These are phyloP conservation scores for Aspergillus jensenii DNA, from an alignment of 2,329 filamentous ascomycete genomes.

Conservation along the genomic window DNA sequence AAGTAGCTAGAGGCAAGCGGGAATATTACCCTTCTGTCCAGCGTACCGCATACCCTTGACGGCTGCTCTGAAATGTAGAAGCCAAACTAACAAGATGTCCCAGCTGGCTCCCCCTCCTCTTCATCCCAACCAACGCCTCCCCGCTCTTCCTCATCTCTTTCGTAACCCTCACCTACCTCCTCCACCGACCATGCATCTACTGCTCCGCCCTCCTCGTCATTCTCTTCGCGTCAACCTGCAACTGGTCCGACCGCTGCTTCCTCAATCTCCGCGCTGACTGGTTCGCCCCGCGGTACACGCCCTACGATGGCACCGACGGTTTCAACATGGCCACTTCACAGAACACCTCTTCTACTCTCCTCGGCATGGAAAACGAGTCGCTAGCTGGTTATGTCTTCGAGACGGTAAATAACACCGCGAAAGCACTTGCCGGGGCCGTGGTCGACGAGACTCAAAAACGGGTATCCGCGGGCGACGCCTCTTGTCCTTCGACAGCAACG, in stretches of 20 bases:
- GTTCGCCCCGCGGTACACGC: conserved; percentile 75
- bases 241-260: conserved; percentile 87
- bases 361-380: conserved; percentile 33
- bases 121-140: conserved; percentile 82
- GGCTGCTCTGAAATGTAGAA: too few relatives aligned
- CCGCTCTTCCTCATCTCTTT: conserved; percentile 84
- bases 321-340: conserved; percentile 9
- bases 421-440: conserved; percentile 65
- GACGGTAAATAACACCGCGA: conserved; percentile 67
- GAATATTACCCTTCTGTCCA: too few relatives aligned
- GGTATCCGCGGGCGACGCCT: conserved; percentile 15
- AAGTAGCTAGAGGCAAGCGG: conserved; percentile 20
- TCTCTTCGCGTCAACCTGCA: conserved; percentile 86
- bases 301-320: conserved; percentile 21
- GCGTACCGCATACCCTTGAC: not conserved
- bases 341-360: conserved; percentile 15
- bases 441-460: conserved; percentile 58
- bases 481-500: conserved; percentile 3
- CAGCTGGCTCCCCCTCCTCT: conserved; percentile 83
- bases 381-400: conserved; percentile 41
- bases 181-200: conserved; percentile 96
- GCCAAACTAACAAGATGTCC: conserved; percentile 2
- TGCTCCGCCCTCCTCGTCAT: conserved; percentile 94
- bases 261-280: conserved; percentile 91
- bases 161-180: conserved; percentile 90